Evolutionary conservation across 2,329 filamentous ascomycete species (phyloP), one percentile per base, ranked within the genome.

Genomic region (Apiospora sp.): DNA sequence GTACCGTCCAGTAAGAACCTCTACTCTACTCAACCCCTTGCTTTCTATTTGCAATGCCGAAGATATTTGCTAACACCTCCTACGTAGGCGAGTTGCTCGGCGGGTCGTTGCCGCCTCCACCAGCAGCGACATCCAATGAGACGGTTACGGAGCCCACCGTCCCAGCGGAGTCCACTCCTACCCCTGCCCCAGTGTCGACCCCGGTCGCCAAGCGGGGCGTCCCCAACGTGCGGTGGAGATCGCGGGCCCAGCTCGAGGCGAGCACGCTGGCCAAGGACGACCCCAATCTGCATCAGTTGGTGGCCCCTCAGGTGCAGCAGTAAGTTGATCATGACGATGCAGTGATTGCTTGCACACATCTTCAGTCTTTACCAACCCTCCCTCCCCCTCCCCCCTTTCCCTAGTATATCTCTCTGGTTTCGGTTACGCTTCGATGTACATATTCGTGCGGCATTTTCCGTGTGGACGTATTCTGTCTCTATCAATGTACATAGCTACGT

Each of bases 1-100:
- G 75, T 73, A 6, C 76, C 76, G 34, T 77, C 75, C 24, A 69
- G 75, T 77, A 72, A 73, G 76, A 67, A 64, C 68, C 34, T 34
- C 24, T n/a, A 10, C 1, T 27, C 22, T 27, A 19, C 12, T 30
- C 30, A 14, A 8, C 51, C 51, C n/a, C n/a, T n/a, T n/a, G n/a
- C n/a, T n/a, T n/a, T n/a, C n/a, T n/a, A n/a, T n/a, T n/a, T n/a
- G n/a, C n/a, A n/a, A n/a, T n/a, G n/a, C n/a, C n/a, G n/a, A n/a
- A 6, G 14, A 34, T 22, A 1, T 27, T 4, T 27, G 6, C 68
- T 51, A 13, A 69, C 13, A 22, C 41, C 8, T 27, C 46, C 51
- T 34, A 3, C 12, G 13, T 27, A 75, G 75, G 74, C 58, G 73
- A 72, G 37, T 44, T 76, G 13, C 75, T 77, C 2, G 74, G 76